Conservation (phyloP, 2,329 filamentous ascomycete species). For the Aspergillus nomiae region DNA sequence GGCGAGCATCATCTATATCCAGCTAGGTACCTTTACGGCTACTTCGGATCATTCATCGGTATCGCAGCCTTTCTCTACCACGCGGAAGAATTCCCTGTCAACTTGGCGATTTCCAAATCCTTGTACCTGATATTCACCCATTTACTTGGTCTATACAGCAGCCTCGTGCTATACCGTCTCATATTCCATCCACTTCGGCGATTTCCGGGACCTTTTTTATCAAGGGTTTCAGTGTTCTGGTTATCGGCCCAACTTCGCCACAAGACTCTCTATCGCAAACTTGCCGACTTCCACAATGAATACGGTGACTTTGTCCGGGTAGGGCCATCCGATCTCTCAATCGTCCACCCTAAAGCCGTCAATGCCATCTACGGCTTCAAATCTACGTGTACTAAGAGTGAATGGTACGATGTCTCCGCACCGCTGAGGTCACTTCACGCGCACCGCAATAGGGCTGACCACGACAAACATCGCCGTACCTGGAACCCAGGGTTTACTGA, state of each 20-base stretch:
- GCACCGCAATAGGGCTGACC: not conserved
- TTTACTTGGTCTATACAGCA: not conserved
- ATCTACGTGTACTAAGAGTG: not conserved
- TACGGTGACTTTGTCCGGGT: slow-evolving; percentile 4
- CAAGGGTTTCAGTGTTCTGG: not conserved
- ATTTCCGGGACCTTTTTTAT: not conserved
- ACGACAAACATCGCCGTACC: not conserved
- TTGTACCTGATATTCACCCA: not conserved
- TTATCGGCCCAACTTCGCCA: not conserved
- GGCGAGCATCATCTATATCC: slow-evolving; percentile 4
- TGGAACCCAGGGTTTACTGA: not conserved
- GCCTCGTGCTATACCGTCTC: not conserved
- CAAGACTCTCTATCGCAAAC: not conserved
- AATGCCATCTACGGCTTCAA: not conserved
- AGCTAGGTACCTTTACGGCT: not conserved
- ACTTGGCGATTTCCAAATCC: not conserved
- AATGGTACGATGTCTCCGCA: not conserved
- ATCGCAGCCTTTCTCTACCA: not conserved
- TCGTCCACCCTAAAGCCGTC: not conserved
- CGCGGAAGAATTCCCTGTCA: not conserved
- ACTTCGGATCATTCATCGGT: not conserved
- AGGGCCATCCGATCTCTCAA: not conserved
- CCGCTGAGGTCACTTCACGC: not conserved
- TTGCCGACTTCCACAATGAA: not conserved
- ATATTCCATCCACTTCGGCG: not conserved